phyloP scores from a whole-genome alignment of 106 monocot genomes.

The Acorus calamus region DNA sequence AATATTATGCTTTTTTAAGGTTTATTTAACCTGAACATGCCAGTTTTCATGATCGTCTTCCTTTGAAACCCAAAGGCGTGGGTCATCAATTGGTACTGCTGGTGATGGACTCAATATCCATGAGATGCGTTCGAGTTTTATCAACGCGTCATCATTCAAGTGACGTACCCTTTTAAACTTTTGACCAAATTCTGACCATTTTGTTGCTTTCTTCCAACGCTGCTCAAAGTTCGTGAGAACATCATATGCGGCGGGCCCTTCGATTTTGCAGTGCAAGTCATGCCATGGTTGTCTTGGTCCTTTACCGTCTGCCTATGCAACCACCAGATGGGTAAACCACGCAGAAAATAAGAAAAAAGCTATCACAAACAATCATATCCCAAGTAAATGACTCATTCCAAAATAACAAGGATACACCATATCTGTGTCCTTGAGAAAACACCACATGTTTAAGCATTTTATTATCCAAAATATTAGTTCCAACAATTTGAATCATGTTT shows the following conservation, averaged over 20 bases:
- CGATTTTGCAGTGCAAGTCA: conserved; percentile 72
- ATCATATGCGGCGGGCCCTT: conserved; percentile 77
- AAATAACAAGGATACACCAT: neutral
- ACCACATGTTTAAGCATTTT: too few relatives aligned
- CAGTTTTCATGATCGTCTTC: conserved; percentile 54
- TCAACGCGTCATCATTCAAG: conserved; percentile 65
- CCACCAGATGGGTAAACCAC: neutral
- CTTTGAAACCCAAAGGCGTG: conserved; percentile 33
- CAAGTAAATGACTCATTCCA: neutral
- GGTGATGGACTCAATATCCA: conserved; percentile 66
- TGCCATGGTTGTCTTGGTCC: conserved; percentile 86
- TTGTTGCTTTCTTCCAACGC: conserved; percentile 58
- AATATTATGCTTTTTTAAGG: too few relatives aligned
- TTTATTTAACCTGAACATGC: conserved; percentile 59
- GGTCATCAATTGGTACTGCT: conserved; percentile 27
- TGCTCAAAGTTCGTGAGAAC: conserved; percentile 70
- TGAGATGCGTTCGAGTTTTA: conserved; percentile 66
- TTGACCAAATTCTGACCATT: conserved; percentile 37
- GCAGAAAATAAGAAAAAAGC: conserved; percentile 1
- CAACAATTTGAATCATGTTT: too few relatives aligned
- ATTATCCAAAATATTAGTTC: too few relatives aligned
- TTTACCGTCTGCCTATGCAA: conserved; percentile 32
- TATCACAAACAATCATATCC: neutral
- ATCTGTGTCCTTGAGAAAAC: too few relatives aligned
- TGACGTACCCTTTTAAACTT: conserved; percentile 24